These are phyloP conservation scores for Poterioochromonas sp. DNA, from an alignment of 352 stramenopile species.

Conservation along the genomic window DNA sequence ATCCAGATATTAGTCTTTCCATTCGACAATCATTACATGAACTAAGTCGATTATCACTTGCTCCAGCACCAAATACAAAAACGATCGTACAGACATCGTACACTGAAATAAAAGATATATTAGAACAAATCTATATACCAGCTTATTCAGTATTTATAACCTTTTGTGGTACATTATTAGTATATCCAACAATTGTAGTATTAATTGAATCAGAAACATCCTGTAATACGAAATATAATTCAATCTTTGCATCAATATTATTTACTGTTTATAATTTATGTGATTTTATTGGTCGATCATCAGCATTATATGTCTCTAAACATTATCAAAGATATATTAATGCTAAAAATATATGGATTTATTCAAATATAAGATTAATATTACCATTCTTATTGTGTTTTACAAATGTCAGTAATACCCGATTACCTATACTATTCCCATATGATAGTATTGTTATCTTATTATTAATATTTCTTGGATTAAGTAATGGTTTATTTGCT, in stretches of 20 bases:
- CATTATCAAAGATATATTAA: conserved; percentile 14
- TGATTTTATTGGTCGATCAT: conserved; percentile 41
- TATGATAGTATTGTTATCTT: conserved; percentile 39
- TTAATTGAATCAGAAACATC: background rate
- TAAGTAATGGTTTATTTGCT: conserved; percentile 44
- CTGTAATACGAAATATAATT: conserved; percentile 9
- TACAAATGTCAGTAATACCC: conserved; percentile 38
- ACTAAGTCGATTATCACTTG: no score
- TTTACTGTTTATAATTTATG: conserved; percentile 46
- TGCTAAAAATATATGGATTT: conserved; percentile 23
- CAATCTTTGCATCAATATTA: conserved; percentile 42
- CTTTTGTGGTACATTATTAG: background rate
- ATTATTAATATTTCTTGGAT: conserved; percentile 41
- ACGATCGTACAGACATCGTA: no score
- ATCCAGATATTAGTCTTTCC: no score
- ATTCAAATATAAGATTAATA: conserved; percentile 35
- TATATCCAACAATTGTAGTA: background rate
- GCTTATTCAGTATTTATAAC: conserved; percentile 1
- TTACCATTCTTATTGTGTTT: conserved; percentile 44
- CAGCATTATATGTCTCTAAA: conserved; percentile 35
- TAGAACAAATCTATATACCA: background rate
- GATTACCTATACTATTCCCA: conserved; percentile 35
- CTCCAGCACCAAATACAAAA: no score
- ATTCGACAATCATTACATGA: no score
- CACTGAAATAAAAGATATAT: background rate